Conservation (phyloP, 176 grass and related monocot species). For the Hordeum marinum region DNA sequence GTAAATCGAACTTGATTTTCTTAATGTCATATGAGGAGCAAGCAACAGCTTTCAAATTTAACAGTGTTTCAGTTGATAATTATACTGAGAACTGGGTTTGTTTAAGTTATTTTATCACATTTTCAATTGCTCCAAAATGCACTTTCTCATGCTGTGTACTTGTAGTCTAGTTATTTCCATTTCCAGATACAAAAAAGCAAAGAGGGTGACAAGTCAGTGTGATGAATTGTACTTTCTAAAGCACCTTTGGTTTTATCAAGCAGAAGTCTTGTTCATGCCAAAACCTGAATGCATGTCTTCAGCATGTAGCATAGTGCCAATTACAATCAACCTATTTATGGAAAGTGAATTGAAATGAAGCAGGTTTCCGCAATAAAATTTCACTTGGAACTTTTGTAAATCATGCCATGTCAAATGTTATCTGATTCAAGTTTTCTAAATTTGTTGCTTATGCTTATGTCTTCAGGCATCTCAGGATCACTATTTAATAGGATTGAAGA, state of each 20-base stretch:
- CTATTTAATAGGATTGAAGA: constrained; percentile 98
- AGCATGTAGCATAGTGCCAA: neutral
- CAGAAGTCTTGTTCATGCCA: neutral
- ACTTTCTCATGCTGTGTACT: neutral
- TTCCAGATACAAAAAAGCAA: neutral
- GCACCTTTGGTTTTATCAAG: neutral
- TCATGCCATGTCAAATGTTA: neutral
- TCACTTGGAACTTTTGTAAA: neutral
- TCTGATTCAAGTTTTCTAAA: constrained; percentile 29
- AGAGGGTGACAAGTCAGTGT: neutral
- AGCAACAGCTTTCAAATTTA: neutral
- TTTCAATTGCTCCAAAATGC: neutral
- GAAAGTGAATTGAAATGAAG: neutral
- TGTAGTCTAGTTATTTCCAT: neutral
- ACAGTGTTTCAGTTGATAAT: constrained; percentile 23
- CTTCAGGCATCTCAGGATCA: constrained; percentile 88
- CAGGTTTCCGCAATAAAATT: neutral
- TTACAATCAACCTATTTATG: neutral
- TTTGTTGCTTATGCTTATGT: constrained; percentile 24
- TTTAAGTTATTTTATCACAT: neutral
- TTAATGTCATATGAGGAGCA: neutral
- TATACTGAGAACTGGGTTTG: neutral
- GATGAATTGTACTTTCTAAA: neutral
- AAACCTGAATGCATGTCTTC: neutral
- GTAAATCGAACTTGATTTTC: constrained; percentile 1